A percentile compares a stretch with the other conserved stretches of the same genome.
Evolutionary conservation across 2,329 filamentous ascomycete genomes (phyloP).

Genomic region (Moelleriella libera): DNA sequence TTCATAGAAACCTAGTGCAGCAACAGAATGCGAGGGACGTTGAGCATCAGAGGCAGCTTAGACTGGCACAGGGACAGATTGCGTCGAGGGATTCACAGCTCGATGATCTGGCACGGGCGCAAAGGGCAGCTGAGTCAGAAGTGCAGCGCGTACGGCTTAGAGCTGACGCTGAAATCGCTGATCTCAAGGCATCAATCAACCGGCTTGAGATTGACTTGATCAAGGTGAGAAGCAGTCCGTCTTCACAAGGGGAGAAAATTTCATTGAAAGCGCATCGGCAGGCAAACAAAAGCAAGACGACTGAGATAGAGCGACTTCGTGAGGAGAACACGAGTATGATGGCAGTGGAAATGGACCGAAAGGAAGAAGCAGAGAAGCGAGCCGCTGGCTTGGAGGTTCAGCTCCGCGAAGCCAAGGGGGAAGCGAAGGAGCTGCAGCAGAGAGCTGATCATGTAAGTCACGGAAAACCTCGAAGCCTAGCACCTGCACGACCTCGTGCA

Average conservation of each 20-base stretch:
- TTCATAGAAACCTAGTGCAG: slow-evolving; percentile 1
- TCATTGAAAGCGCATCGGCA: slow-evolving; percentile 14
- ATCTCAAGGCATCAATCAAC: slow-evolving; percentile 45
- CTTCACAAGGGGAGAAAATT: background rate
- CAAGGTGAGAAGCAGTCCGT: slow-evolving; percentile 27
- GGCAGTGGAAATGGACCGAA: slow-evolving; percentile 20
- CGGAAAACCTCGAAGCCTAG: no score
- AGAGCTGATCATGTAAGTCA: slow-evolving; percentile 13
- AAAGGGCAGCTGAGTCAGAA: slow-evolving; percentile 34
- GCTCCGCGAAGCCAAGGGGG: slow-evolving; percentile 8
- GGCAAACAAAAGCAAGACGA: slow-evolving; percentile 43
- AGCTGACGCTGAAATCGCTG: slow-evolving; percentile 47
- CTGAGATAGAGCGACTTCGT: slow-evolving; percentile 43
- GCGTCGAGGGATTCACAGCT: slow-evolving; percentile 12
- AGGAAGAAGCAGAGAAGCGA: slow-evolving; percentile 12
- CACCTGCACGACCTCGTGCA: background rate
- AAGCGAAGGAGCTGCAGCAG: slow-evolving; percentile 9
- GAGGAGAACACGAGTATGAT: slow-evolving; percentile 18
- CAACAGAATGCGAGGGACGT: slow-evolving; percentile 14
- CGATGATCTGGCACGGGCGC: slow-evolving; percentile 27
- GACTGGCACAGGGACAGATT: slow-evolving; percentile 6
- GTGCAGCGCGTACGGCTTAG: slow-evolving; percentile 31
- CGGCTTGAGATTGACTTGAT: slow-evolving; percentile 47
- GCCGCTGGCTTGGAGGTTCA: slow-evolving; percentile 13
- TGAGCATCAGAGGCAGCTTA: slow-evolving; percentile 10